Evolutionary conservation across 164 flowering plant species (phyloP).

Genomic region (Buxus sempervirens): DNA sequence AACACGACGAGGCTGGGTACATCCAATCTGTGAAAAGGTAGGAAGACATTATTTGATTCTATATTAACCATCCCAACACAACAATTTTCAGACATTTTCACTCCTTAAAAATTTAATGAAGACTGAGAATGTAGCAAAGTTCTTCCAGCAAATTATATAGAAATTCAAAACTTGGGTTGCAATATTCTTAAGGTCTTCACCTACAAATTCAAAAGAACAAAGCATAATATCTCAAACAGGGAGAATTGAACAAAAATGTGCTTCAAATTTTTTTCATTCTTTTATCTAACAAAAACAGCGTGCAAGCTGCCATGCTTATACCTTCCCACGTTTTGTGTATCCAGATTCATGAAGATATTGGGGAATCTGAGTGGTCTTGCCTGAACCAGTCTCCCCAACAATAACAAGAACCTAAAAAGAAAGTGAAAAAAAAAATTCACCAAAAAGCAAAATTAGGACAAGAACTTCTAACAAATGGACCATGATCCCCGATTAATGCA

Average conservation of each 20-base stretch:
- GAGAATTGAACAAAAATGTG: no score
- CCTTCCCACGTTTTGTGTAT: conserved; percentile 87
- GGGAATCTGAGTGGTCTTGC: conserved; percentile 97
- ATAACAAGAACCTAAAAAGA: conserved; percentile 74
- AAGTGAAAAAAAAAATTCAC: background rate
- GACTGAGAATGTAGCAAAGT: background rate
- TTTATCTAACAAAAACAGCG: background rate
- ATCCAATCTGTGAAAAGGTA: conserved; percentile 56
- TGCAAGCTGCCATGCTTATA: conserved; percentile 18
- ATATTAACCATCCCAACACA: background rate
- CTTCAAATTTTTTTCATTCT: background rate
- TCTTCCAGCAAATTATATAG: background rate
- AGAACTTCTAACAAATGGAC: no score
- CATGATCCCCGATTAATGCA: no score
- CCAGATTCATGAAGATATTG: conserved; percentile 99
- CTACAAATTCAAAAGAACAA: no score
- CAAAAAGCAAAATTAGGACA: background rate
- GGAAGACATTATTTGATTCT: background rate
- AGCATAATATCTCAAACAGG: no score
- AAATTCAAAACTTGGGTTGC: no score
- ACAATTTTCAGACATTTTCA: background rate
- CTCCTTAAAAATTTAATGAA: background rate
- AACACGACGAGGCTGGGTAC: conserved; percentile 97
- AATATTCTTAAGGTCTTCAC: no score
- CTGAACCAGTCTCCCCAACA: conserved; percentile 99